Base-by-base conservation (phyloP, 805 yeast species). In the Hanseniaspora jakobsenii region DNA sequence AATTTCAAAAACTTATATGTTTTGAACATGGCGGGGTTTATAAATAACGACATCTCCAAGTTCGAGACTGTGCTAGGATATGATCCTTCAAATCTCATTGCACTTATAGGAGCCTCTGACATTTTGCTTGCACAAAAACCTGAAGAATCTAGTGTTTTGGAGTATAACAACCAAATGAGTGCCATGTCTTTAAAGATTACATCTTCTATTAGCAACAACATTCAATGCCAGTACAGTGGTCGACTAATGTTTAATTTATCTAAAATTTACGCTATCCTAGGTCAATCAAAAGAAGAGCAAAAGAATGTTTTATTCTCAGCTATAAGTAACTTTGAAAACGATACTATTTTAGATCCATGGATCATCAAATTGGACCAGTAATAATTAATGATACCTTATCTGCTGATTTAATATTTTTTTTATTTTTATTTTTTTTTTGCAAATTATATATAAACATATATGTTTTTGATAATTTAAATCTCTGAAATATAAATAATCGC, bases 211-310 rank as follows among this genome's bases (percentile, higher is more conserved):
- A 57, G 58, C 10, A 59, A 55, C 32, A 58, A 63, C 2, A 56
- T 62, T n/a, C 66, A 67, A 13, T 76, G 73, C 9, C 57, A 67
- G 14, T 54, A 57, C 43, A 59, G 64, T 10, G 62, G 75, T 6
- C 94, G 84, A 57, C 67, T 79, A 10, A 80, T 87, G 81, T 78
- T 75, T 71, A 70, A 71, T 45, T 63, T 82, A 47, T 72, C 84
- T 2, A 60, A 67, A 50, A 69, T 81, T 18, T 80, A 80, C 56
- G 86, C 78, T 50, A 17, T 3, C 12, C 27, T 42, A 13, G 46
- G 46, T 1, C 39, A 42, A 22, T 36, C 39, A 19, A 42, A 35
- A 17, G 46, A 42, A 5, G 19, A 28, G n/a, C 46, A 42, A 17
- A 24, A 42, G 22, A 24, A 22, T 5, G 16, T 42, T 5, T 24